Evolutionary conservation across 2,329 filamentous ascomycete genomes (phyloP), one percentile per base, ranked within the genome.

Genomic region (Epichloe sp.): DNA sequence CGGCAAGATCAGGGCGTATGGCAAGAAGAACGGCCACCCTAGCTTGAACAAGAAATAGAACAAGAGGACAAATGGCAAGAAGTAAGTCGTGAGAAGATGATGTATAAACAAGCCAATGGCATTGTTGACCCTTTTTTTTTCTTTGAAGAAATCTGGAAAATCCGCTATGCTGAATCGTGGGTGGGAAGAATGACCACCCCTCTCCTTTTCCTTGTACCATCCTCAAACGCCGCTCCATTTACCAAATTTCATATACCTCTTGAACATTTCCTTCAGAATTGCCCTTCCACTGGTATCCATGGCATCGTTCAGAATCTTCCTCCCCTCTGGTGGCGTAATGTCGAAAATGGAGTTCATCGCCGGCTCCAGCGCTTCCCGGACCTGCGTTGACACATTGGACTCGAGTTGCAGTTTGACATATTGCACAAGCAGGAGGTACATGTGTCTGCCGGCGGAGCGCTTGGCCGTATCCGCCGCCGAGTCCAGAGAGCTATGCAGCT

Each of bases 391-490:
- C 50, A 83, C 72, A 34, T 70, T 68, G 48, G 68, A 67, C 59
- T 82, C 78, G 5, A 83, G 72, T 63, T 82, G 79, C 55, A 82
- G 66, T 64, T 76, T 77, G 55, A 83, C 70, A 59, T 82, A 84
- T 50, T 72, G 66, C 66, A 78, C 74, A 43, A 84, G 62, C 5
- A 83, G 65, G 34, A 78, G 64, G 57, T 80, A 80, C 75, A 84
- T 82, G 64, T 82, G 73, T 55, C 77, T 72, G 4, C 79, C 79
- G 1, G 79, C 79, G 6, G 76, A 77, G 15, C 78, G 72, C 66
- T 81, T 82, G 19, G 79, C 80, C 34, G 72, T 74, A 56, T 80
- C 79, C 2, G 74, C 79, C 1, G 78, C 79, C 23, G 79, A 82
- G 59, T 80, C 77, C 26, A 84, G 71, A 15, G 66, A 61, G 47